Base-by-base conservation (phyloP, 2,329 filamentous ascomycete genomes). In the Aspergillus fumigatiaffinis region DNA sequence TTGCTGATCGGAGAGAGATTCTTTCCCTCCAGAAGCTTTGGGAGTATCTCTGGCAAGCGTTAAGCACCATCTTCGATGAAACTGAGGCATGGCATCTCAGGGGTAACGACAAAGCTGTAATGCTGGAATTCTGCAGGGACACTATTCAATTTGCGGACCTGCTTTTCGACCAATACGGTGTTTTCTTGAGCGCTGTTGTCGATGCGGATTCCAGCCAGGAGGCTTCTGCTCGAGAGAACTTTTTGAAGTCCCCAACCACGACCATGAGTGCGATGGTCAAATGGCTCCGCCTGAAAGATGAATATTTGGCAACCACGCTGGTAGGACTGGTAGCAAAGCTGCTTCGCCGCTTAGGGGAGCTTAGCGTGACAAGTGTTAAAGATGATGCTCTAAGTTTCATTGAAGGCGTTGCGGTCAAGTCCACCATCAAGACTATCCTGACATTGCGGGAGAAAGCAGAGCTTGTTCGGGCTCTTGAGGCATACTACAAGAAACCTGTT, bases 91-190 rank as follows among this genome's bases (percentile, higher is more conserved):
- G 94, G 94, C 91, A 91, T 62, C 79, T 84, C 23, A 72, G 77
- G 50, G 74, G 77, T 3, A 85, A 90, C 57, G 87, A 93, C 52
- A 94, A 91, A 70, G 76, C 80, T 21, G 80, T 85, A 54, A 92
- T 99, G 90, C 88, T 92, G 66, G 87, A 96, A 56, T 97, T 97
- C 68, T 97, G 92, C 70, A 87, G 94, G 63, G 91, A 96, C 69
- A 90, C 90, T 14, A 99, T 99, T 85, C 91, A 97, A 66, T 90
- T 96, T 68, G 92, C 93, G 0, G 90, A 96, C 68, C 83, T 84
- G 38, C 82, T 96, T 1, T 90, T 97, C 68, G 87, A 90, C 44
- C 87, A 96, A 65, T 94, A 95, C 71, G 87, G 87, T 52, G 83
- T 97, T 57, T 87, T 99, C 61, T 85, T 90, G 2, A 89, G 87